These are phyloP conservation scores for Ascocoryne sarcoides DNA, from an alignment of 2,329 filamentous ascomycete genomes.

Conservation along the genomic window DNA sequence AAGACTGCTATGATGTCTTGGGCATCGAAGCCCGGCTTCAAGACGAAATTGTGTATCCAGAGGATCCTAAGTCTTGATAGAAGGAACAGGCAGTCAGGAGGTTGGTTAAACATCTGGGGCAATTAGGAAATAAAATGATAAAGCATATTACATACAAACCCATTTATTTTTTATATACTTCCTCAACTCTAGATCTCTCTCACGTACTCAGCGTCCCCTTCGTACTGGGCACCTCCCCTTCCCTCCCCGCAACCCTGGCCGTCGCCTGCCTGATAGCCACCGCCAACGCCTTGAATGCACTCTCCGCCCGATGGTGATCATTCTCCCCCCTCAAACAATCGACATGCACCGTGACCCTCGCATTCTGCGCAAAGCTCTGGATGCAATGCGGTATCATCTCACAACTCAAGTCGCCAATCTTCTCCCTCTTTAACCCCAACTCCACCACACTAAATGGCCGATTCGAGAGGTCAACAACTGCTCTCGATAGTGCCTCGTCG, in stretches of 20 bases:
- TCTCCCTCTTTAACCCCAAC: conserved; percentile 79
- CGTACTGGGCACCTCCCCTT: conserved; percentile 90
- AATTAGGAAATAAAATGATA: too few relatives aligned
- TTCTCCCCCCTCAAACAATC: conserved; percentile 86
- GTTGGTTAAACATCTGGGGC: too few relatives aligned
- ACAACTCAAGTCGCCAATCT: conserved; percentile 83
- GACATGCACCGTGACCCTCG: conserved; percentile 88
- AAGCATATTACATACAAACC: too few relatives aligned
- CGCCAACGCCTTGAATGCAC: conserved; percentile 92
- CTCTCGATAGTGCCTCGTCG: conserved; percentile 88
- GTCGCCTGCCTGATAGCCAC: conserved; percentile 76
- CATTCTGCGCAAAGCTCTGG: conserved; percentile 86
- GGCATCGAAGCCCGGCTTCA: too few relatives aligned
- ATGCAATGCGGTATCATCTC: conserved; percentile 98
- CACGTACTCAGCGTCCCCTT: conserved; percentile 76
- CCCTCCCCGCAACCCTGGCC: conserved; percentile 63
- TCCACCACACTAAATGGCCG: conserved; percentile 54
- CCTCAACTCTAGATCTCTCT: too few relatives aligned
- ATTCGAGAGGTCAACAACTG: conserved; percentile 56
- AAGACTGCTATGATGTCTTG: too few relatives aligned
- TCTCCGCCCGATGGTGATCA: conserved; percentile 94
- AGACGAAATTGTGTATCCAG: too few relatives aligned
- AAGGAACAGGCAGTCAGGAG: too few relatives aligned
- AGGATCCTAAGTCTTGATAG: too few relatives aligned
- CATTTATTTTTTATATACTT: too few relatives aligned